These are phyloP conservation scores for Saccharomycopsis sp. DNA, from an alignment of 805 yeast species.

Conservation along the genomic window DNA sequence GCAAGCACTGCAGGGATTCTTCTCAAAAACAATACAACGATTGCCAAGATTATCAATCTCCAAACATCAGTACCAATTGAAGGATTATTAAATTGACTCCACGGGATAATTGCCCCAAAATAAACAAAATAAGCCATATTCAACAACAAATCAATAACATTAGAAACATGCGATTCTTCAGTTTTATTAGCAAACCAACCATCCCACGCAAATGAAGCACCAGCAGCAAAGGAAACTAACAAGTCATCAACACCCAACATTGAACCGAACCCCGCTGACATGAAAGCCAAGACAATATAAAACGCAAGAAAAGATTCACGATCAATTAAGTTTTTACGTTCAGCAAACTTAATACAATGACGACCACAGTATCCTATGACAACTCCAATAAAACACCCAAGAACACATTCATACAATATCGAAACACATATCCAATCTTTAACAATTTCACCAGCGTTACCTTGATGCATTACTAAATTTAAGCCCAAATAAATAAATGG, in stretches of 20 bases:
- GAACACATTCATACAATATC: constrained; percentile 70
- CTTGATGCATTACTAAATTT: constrained; percentile 58
- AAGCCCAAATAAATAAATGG: constrained; percentile 76
- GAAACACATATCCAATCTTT: constrained; percentile 77
- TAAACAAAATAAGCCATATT: constrained; percentile 85
- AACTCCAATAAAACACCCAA: constrained; percentile 72
- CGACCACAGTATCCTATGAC: constrained; percentile 66
- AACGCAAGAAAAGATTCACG: constrained; percentile 84
- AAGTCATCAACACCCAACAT: constrained; percentile 85
- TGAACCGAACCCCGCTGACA: constrained; percentile 86
- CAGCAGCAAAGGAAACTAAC: constrained; percentile 85
- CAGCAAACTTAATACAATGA: constrained; percentile 69
- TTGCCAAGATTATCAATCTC: constrained; percentile 70
- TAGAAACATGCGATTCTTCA: constrained; percentile 80
- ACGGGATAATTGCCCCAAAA: constrained; percentile 86
- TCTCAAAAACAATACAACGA: constrained; percentile 67
- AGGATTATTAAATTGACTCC: constrained; percentile 66
- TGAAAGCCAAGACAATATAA: constrained; percentile 72
- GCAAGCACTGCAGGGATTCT: constrained; percentile 77
- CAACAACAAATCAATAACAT: constrained; percentile 77
- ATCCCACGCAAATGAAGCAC: constrained; percentile 91
- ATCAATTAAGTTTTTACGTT: constrained; percentile 61
- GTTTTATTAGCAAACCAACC: constrained; percentile 81
- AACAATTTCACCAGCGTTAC: constrained; percentile 59
- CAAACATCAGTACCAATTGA: constrained; percentile 64